These are phyloP conservation scores for Didymella glomerata DNA, from an alignment of 2,329 filamentous ascomycete genomes.

Conservation along the genomic window DNA sequence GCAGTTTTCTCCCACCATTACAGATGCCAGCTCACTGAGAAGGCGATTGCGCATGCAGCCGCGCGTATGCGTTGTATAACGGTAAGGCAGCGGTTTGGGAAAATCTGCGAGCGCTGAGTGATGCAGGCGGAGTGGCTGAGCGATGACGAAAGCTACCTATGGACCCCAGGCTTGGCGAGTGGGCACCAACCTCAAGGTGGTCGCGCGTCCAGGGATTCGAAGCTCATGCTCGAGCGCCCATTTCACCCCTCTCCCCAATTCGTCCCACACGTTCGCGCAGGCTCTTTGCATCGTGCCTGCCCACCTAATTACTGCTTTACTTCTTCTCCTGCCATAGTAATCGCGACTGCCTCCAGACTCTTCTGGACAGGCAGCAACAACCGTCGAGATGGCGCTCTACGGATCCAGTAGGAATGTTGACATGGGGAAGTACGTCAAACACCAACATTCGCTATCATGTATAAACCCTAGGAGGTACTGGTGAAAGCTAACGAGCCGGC, in stretches of 20 bases:
- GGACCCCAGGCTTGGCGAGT: constrained; percentile 21
- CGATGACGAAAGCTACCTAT: constrained; percentile 37
- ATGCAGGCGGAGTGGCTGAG: constrained; percentile 26
- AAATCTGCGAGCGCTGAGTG: constrained; percentile 1
- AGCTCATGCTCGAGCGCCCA: constrained; percentile 28
- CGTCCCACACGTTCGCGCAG: constrained; percentile 21
- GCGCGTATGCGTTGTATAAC: constrained; percentile 45
- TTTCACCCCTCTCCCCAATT: constrained; percentile 20
- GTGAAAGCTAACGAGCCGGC: constrained; percentile 8
- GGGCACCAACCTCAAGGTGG: constrained; percentile 30
- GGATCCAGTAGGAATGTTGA: constrained; percentile 64
- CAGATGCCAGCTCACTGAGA: constrained; percentile 37
- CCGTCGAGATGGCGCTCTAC: constrained; percentile 49
- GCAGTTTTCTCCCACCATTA: constrained; percentile 29
- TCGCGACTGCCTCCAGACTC: constrained; percentile 23
- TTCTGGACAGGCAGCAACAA: constrained; percentile 31
- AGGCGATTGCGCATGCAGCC: constrained; percentile 45
- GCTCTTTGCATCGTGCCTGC: constrained; percentile 25
- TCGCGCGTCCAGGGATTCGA: constrained; percentile 28
- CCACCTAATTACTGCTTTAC: constrained; percentile 9
- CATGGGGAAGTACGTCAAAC: constrained; percentile 65
- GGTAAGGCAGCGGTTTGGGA: constrained; percentile 32
- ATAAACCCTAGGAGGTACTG: background rate
- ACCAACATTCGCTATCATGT: constrained; percentile 1
- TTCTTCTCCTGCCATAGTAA: background rate